Percentiles rank a stretch among this genome's conserved stretches.
phyloP scores from a whole-genome alignment of 2,329 filamentous ascomycete species.

The Apiospora arundinis region DNA sequence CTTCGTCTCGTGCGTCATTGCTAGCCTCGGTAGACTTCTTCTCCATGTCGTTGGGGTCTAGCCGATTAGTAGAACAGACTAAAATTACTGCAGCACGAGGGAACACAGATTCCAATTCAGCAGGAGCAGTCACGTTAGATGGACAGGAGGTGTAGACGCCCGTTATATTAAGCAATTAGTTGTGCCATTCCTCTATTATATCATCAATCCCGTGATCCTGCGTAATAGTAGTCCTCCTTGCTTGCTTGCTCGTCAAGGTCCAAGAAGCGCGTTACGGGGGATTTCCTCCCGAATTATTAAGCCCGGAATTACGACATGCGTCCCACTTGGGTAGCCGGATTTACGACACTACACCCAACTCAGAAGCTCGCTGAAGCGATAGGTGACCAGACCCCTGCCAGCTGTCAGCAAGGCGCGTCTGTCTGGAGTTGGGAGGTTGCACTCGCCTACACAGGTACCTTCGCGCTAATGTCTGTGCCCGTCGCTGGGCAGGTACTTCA shows the following conservation, averaged over 20 bases:
- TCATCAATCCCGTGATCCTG: background rate
- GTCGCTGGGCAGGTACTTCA: background rate
- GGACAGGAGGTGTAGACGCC: background rate
- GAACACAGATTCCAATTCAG: background rate
- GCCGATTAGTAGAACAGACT: background rate
- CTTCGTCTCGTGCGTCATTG: constrained; percentile 1
- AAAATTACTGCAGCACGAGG: background rate
- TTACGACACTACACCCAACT: background rate
- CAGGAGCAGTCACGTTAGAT: background rate
- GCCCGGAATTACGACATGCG: background rate
- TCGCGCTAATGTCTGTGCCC: constrained; percentile 7
- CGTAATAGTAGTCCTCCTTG: background rate
- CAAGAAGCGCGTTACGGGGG: background rate
- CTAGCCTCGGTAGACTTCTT: background rate
- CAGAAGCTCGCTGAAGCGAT: background rate
- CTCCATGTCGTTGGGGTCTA: background rate
- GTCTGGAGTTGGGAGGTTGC: background rate
- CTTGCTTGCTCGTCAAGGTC: background rate
- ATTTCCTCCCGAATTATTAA: constrained; percentile 12
- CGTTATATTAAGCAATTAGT: background rate
- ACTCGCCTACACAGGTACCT: background rate
- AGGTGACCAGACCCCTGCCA: background rate
- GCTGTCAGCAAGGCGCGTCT: background rate
- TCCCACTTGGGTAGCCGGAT: background rate
- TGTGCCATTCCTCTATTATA: background rate